Evolutionary conservation across 2,329 filamentous ascomycete species (phyloP), one percentile per base, ranked within the genome.

Genomic region (Arthrobotrys sphaeroides): DNA sequence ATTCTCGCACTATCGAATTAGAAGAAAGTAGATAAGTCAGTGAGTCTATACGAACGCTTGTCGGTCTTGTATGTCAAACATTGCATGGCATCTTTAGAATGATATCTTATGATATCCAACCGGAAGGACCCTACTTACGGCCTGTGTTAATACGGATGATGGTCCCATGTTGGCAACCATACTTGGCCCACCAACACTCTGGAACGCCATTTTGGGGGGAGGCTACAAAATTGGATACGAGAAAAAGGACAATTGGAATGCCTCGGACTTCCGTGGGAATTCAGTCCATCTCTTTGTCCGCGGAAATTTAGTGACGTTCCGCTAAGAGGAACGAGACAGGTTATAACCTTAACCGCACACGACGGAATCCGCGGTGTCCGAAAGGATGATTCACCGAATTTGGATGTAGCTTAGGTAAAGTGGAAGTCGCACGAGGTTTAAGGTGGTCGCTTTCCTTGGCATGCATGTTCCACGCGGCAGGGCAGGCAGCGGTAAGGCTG

Each of bases 191-290:
- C 53, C 45, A 43, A 55, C 20, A 53, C 55, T 55, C 13, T 70
- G 42, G 18, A 70, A 70, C 3, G 43, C 55, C 45, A 70, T 51
- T 42, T 59, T 60, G 26, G 26, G n/a, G n/a, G 28, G 43, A 43
- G 24, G 16, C 28, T 59, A 59, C 40, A 61, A 69, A 49, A 68
- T 26, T 47, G n/a, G 36, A 49, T 20, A 51, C 22, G 51, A 33
- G 38, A 64, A 20, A n/a, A 31, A 45, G 26, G 38, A 51, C 42
- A 47, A 26, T 31, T 72, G 38, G 59, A 40, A 36, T 65, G 47
- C 49, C 62, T 74, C 70, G 70, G 70, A 67, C 70, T 74, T 53
- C 70, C 70, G 70, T 74, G 70, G 69, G 38, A 61, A 42, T 73
- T 61, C 53, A 59, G 61, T 57, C 55, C 62, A 61, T 36, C 16